phyloP scores from a whole-genome alignment of 2,329 filamentous ascomycete genomes.

The Microcera coccophila region DNA sequence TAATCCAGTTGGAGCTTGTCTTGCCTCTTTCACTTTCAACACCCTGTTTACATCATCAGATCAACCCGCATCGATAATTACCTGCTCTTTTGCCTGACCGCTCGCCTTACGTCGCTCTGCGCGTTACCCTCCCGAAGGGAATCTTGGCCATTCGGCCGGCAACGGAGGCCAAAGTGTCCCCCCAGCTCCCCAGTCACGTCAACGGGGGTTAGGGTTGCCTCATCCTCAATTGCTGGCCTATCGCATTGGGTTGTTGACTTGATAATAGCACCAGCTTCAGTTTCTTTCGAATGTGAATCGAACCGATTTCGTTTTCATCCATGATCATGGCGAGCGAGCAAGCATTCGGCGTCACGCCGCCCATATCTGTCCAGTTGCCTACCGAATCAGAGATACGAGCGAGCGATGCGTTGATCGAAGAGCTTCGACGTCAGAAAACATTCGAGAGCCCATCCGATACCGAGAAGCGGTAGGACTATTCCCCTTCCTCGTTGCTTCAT shows the following conservation, averaged over 20 bases:
- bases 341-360: conserved; percentile 68
- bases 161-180: neutral
- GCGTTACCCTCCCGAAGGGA: neutral
- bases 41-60: neutral
- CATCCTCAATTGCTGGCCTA: conserved; percentile 2
- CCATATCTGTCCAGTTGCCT: conserved; percentile 74
- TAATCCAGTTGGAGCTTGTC: neutral
- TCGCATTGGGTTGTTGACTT: no score
- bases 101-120: neutral
- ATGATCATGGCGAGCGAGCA: conserved; percentile 37
- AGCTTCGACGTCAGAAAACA: conserved; percentile 84
- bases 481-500: neutral
- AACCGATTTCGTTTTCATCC: neutral
- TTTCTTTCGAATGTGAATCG: conserved; percentile 1
- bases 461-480: conserved; percentile 58
- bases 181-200: neutral
- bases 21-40: neutral
- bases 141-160: neutral
- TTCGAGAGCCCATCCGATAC: conserved; percentile 84
- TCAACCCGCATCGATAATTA: neutral
- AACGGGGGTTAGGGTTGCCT: conserved; percentile 2
- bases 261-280: conserved; percentile 1
- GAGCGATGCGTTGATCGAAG: conserved; percentile 75
- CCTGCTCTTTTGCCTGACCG: neutral
- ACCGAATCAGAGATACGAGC: conserved; percentile 71